Percentiles rank a stretch among this genome's conserved stretches.
Conservation (phyloP, 192 early-diverging fungal species). For the Podila epigama region DNA sequence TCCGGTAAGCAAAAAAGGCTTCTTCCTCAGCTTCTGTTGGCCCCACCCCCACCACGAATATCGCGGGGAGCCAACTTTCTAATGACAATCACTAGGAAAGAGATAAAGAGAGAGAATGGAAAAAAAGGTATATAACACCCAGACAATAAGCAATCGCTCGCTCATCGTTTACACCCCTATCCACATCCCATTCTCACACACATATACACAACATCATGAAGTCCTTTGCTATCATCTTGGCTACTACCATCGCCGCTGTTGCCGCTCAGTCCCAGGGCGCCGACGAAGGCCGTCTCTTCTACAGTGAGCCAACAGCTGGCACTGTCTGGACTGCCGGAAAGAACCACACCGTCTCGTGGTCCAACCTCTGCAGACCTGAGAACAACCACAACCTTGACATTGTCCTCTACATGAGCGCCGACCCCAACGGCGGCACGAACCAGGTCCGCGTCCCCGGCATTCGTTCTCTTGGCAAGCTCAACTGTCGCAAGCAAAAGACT, state of each 20-base stretch:
- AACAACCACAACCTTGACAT: constrained; percentile 4
- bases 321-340: constrained; percentile 17
- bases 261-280: constrained; percentile 1
- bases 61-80: too few species aligned
- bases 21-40: too few species aligned
- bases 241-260: not conserved
- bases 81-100: too few species aligned
- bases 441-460: constrained; percentile 8
- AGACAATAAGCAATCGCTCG: not conserved
- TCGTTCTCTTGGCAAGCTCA: not conserved
- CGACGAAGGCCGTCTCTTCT: constrained; percentile 20
- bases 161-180: not conserved
- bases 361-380: constrained; percentile 1
- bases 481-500: constrained; percentile 8
- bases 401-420: constrained; percentile 10
- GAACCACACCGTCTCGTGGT: constrained; percentile 17
- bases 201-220: constrained; percentile 7
- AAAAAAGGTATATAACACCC: not conserved
- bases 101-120: too few species aligned
- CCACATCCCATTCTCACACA: not conserved
- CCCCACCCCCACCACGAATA: too few species aligned
- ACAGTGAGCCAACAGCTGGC: constrained; percentile 2
- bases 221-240: not conserved
- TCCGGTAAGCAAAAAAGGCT: too few species aligned
- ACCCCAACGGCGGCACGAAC: not conserved